These are phyloP conservation scores for Trametes pubescens DNA, from an alignment of 1,284 basidiomycete species.

Conservation along the genomic window DNA sequence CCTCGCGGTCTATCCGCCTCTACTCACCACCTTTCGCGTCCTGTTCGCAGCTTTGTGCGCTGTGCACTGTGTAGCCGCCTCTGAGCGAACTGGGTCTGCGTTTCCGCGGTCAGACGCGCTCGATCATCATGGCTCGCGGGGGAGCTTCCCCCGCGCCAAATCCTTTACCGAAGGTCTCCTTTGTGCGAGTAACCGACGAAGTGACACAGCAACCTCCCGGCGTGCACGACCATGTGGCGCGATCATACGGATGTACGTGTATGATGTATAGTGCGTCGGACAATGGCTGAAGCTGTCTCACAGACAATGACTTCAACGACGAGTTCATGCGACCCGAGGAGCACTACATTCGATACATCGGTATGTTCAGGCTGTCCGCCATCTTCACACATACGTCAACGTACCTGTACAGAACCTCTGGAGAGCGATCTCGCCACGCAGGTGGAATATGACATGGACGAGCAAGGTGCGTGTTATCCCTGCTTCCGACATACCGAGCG, in stretches of 20 bases:
- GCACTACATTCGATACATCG: constrained; percentile 91
- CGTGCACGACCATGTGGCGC: constrained; percentile 43
- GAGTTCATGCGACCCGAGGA: constrained; percentile 73
- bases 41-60: neutral
- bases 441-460: constrained; percentile 99
- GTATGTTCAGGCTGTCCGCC: constrained; percentile 50
- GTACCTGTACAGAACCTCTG: constrained; percentile 78
- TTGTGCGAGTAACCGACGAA: constrained; percentile 66
- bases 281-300: constrained; percentile 21
- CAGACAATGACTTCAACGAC: constrained; percentile 84
- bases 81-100: neutral
- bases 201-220: constrained; percentile 55
- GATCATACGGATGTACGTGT: constrained; percentile 45
- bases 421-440: constrained; percentile 92
- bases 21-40: neutral
- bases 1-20: neutral
- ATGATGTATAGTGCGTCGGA: neutral
- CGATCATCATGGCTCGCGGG: constrained; percentile 46
- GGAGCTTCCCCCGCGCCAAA: constrained; percentile 45
- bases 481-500: neutral
- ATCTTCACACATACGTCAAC: neutral
- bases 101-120: constrained; percentile 3
- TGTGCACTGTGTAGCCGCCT: neutral
- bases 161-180: constrained; percentile 67
- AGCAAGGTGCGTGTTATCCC: constrained; percentile 76